phyloP scores from a whole-genome alignment of 2,329 filamentous ascomycete species.

The Hymenoscyphus infarciens region DNA sequence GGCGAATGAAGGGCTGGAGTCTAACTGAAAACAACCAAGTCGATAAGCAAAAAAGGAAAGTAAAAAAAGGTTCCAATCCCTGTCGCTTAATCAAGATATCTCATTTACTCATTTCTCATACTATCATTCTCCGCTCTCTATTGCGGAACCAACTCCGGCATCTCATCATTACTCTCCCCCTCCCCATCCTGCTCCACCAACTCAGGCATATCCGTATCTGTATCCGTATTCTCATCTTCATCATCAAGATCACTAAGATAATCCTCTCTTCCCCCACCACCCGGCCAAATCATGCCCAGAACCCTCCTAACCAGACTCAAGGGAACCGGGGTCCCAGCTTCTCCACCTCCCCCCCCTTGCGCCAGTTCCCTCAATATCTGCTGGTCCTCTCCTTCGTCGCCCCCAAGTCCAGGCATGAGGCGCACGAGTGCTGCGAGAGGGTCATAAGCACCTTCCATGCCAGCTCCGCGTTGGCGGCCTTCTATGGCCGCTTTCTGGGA shows the following conservation, averaged over 20 bases:
- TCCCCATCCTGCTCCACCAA: conserved; percentile 12
- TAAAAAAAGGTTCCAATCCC: too few relatives aligned
- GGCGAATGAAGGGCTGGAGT: too few relatives aligned
- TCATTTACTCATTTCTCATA: too few relatives aligned
- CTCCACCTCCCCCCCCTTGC: conserved; percentile 14
- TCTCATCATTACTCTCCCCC: conserved; percentile 14
- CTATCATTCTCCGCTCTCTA: background rate
- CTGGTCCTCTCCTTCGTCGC: conserved; percentile 7
- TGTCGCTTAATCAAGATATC: too few relatives aligned
- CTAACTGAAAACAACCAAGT: too few relatives aligned
- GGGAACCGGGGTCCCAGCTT: conserved; percentile 11
- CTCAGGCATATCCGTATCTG: conserved; percentile 21
- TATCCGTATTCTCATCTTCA: conserved; percentile 14
- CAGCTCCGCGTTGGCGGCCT: background rate
- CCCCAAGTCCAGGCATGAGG: conserved; percentile 21
- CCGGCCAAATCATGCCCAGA: conserved; percentile 25
- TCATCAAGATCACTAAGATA: background rate
- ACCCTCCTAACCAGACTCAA: conserved; percentile 20
- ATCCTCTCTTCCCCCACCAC: background rate
- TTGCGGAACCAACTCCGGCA: conserved; percentile 15
- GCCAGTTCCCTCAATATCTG: conserved; percentile 7
- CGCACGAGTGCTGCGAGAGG: conserved; percentile 29
- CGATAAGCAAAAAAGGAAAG: too few relatives aligned
- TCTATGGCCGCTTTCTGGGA: conserved; percentile 21
- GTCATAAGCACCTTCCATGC: conserved; percentile 18